A percentile compares a stretch with the other conserved stretches of the same genome.
Evolutionary conservation across 495 filamentous ascomycete species (phyloP).

Genomic region (Aspergillus ostianus): DNA sequence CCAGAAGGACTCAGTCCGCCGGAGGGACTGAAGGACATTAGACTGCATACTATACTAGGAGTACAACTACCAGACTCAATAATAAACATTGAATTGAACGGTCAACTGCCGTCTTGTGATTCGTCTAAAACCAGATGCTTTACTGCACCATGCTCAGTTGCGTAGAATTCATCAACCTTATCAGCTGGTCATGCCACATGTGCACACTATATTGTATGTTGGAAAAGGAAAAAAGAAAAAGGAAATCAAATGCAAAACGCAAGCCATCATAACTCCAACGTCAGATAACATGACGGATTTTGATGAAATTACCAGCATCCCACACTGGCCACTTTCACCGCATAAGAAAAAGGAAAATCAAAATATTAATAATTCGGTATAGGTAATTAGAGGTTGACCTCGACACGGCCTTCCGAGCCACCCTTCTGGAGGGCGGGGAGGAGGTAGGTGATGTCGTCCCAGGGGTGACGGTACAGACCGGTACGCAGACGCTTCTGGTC

Average conservation of each 20-base stretch:
- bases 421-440: conserved; percentile 76
- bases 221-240: conserved; percentile 25
- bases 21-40: too few species aligned
- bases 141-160: neutral
- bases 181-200: conserved; percentile 36
- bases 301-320: conserved; percentile 21
- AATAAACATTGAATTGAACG: neutral
- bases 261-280: conserved; percentile 48
- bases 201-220: conserved; percentile 34
- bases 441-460: conserved; percentile 97
- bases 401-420: conserved; percentile 84
- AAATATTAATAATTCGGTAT: conserved; percentile 24
- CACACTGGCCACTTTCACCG: conserved; percentile 17
- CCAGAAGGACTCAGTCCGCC: neutral
- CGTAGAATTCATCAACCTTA: conserved; percentile 28
- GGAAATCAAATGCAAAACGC: conserved; percentile 35
- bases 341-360: conserved; percentile 16
- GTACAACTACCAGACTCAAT: neutral
- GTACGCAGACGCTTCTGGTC: conserved; percentile 99
- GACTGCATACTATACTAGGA: too few species aligned
- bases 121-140: neutral
- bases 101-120: neutral
- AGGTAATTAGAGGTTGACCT: conserved; percentile 69
- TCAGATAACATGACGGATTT: conserved; percentile 35
- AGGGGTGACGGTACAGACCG: conserved; percentile 97